Base-by-base conservation (phyloP, 805 yeast genomes). In the Starmerella bombi region DNA sequence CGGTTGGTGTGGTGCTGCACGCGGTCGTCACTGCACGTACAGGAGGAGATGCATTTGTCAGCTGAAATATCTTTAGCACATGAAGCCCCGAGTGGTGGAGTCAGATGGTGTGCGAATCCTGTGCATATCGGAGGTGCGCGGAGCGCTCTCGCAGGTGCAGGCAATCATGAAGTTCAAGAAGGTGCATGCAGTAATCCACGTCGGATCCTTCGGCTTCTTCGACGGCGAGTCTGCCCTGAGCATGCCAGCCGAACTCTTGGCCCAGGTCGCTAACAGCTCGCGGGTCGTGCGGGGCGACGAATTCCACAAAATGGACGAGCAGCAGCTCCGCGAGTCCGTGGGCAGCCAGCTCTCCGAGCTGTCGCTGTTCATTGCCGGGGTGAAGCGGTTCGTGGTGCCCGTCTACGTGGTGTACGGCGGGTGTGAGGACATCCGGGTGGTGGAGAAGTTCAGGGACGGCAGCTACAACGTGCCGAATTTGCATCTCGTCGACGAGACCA, bases 141-240 rank as follows among this genome's bases (percentile, higher is more conserved):
- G 67, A 7, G 66, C 72, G 41, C 55, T 76, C 19, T 59, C 71
- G 1, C 56, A 61, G 10, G 51, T 75, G 43, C 75, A 76, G 53
- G 58, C 54, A 23, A 62, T 76, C 25, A 80, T 77, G 0, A 45
- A 43, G 5, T 53, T 59, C 35, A 64, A 69, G 46, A 43, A 58
- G 1, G 80, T 80, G 3, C 66, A 68, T 31, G 50, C 70, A 18
- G 67, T 79, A 21, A 63, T 79, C 12, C 85, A 79, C 53, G 75
- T 83, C 3, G 86, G 88, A n/a, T 77, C 75, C 45, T 80, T 79
- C 61, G 93, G 93, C 10, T 78, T 80, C 55, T 73, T 80, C 60
- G 80, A 79, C 51, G 60, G 60, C 27, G 70, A 67, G 15, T 71
- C 80, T 32, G 65, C 78, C 5, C 61, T 58, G 18, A 61, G 64